Evolutionary conservation across 257 asterid species (phyloP).

Genomic region (Cynanchum wilfordii): DNA sequence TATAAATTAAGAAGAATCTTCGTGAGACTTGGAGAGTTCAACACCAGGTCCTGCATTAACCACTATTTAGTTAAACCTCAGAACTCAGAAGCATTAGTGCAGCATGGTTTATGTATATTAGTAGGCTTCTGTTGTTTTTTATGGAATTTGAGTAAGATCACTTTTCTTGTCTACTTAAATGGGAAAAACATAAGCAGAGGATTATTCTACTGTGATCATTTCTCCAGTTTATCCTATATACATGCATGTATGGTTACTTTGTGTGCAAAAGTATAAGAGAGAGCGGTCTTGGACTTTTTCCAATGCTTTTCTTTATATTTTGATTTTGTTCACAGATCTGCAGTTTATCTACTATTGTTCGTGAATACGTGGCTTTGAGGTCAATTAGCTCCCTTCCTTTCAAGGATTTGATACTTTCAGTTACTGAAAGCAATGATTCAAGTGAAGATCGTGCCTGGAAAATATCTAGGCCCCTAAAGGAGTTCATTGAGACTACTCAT

Average conservation of each 20-base stretch:
- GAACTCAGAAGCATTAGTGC: not conserved
- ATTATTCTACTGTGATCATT: not conserved
- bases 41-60: not conserved
- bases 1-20: not conserved
- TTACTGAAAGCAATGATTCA: conserved; percentile 41
- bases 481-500: conserved; percentile 63
- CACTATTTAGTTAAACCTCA: not conserved
- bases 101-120: not conserved
- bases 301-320: conserved; percentile 2
- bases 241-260: not conserved
- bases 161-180: not conserved
- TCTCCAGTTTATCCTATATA: not conserved
- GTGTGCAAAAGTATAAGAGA: not conserved
- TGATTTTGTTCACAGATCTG: conserved; percentile 51
- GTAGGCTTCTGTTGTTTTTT: not conserved
- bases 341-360: conserved; percentile 88
- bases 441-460: conserved; percentile 85
- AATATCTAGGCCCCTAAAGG: conserved; percentile 61
- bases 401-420: conserved; percentile 75
- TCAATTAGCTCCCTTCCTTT: conserved; percentile 80
- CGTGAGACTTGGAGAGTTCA: not conserved
- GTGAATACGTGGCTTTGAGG: conserved; percentile 83
- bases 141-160: not conserved
- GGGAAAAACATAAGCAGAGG: not conserved
- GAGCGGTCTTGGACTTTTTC: not conserved